phyloP scores from a whole-genome alignment of 164 flowering plant genomes.

The Macadamia tetraphylla region DNA sequence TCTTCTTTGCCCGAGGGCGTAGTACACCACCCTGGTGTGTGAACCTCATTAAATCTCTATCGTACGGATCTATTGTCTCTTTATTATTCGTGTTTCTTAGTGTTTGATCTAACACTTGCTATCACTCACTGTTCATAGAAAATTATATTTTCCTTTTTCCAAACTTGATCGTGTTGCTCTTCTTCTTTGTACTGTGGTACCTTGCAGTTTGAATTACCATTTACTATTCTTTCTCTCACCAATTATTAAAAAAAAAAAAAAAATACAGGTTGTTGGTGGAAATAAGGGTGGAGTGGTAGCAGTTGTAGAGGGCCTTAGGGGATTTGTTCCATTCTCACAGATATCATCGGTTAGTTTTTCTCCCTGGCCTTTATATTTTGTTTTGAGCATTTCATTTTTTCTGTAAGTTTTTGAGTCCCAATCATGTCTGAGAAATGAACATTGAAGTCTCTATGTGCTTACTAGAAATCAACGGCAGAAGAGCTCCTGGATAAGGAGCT shows the following conservation, averaged over 20 bases:
- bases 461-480: conserved; percentile 78
- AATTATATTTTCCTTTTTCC: no score
- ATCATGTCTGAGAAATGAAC: neutral
- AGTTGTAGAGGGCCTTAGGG: conserved; percentile 79
- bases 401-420: neutral
- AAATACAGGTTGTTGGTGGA: conserved; percentile 64
- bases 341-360: conserved; percentile 66
- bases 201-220: neutral
- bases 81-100: no score
- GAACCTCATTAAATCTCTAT: no score
- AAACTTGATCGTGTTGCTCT: neutral
- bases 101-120: no score
- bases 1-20: no score
- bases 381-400: neutral
- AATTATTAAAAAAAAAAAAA: neutral
- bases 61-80: no score
- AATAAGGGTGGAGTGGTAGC: conserved; percentile 94
- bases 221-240: neutral
- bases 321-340: conserved; percentile 94
- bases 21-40: no score
- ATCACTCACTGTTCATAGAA: no score
- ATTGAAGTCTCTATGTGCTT: conserved; percentile 5
- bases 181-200: neutral
- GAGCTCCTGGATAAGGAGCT: conserved; percentile 79
- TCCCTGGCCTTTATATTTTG: conserved; percentile 1